Evolutionary conservation across 768 basidiomycete species (phyloP).

Genomic region (Cystobasidium onofrii): DNA sequence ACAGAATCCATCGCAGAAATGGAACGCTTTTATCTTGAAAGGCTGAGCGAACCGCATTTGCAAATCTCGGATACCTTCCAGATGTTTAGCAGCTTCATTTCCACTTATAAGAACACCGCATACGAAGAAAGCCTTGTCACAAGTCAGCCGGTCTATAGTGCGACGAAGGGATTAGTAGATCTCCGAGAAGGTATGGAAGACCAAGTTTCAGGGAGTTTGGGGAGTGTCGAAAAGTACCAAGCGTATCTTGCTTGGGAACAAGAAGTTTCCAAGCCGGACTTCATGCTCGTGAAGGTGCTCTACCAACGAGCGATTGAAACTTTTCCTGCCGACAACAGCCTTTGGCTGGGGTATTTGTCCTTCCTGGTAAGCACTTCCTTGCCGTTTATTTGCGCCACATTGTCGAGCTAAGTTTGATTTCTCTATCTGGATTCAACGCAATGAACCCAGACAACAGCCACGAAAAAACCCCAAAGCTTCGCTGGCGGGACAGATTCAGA

Average conservation of each 20-base stretch:
- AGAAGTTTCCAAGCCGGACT: conserved; percentile 40
- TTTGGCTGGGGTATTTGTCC: conserved; percentile 51
- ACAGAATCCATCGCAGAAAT: conserved; percentile 44
- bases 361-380: background rate
- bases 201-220: background rate
- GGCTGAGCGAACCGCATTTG: conserved; percentile 46
- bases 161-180: background rate
- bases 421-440: no score
- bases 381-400: no score
- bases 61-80: conserved; percentile 71
- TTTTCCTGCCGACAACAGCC: conserved; percentile 28
- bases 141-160: conserved; percentile 15
- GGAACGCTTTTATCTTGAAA: conserved; percentile 53
- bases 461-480: background rate
- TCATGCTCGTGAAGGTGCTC: conserved; percentile 36
- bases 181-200: conserved; percentile 21
- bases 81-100: conserved; percentile 79
- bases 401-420: no score
- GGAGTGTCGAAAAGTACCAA: conserved; percentile 33
- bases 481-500: background rate
- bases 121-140: conserved; percentile 68
- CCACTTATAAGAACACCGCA: conserved; percentile 58
- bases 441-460: background rate
- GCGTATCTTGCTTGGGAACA: conserved; percentile 42
- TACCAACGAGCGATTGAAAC: conserved; percentile 38